Percentiles rank a stretch among this genome's conserved stretches.
phyloP scores from a whole-genome alignment of 495 filamentous ascomycete genomes.

The Usnea hakonensis region DNA sequence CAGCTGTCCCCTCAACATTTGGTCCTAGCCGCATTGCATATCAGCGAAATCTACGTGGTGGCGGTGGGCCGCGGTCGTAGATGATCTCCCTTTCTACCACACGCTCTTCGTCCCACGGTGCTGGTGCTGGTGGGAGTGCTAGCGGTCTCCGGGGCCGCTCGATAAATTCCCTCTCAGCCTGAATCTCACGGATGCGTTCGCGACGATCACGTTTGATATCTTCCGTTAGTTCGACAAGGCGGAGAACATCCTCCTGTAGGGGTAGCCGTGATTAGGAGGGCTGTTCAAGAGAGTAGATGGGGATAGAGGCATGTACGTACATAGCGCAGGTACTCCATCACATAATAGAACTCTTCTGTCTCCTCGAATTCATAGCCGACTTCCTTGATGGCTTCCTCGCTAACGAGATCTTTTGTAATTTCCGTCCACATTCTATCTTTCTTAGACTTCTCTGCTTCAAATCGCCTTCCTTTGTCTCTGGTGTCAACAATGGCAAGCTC shows the following conservation, averaged over 20 bases:
- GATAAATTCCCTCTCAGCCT: conserved; percentile 60
- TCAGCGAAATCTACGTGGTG: conserved; percentile 16
- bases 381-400: conserved; percentile 77
- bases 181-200: conserved; percentile 70
- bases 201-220: conserved; percentile 70
- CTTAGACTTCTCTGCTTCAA: conserved; percentile 33
- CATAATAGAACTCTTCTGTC: conserved; percentile 80
- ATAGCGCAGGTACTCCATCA: conserved; percentile 83
- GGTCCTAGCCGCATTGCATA: not conserved
- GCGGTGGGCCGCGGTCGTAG: conserved; percentile 34
- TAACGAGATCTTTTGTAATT: conserved; percentile 88
- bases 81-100: conserved; percentile 52
- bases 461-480: conserved; percentile 35
- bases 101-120: conserved; percentile 46
- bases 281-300: conserved; percentile 1
- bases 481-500: conserved; percentile 29
- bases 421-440: conserved; percentile 86
- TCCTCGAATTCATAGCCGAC: conserved; percentile 88
- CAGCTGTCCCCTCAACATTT: not conserved
- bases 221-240: conserved; percentile 73
- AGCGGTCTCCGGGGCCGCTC: conserved; percentile 29
- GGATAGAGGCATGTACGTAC: conserved; percentile 48
- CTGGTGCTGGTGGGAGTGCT: conserved; percentile 21
- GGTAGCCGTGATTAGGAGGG: not conserved
- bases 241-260: conserved; percentile 72